Evolutionary conservation across 2,329 filamentous ascomycete species (phyloP).

Genomic region (Colletotrichum sansevieriae): DNA sequence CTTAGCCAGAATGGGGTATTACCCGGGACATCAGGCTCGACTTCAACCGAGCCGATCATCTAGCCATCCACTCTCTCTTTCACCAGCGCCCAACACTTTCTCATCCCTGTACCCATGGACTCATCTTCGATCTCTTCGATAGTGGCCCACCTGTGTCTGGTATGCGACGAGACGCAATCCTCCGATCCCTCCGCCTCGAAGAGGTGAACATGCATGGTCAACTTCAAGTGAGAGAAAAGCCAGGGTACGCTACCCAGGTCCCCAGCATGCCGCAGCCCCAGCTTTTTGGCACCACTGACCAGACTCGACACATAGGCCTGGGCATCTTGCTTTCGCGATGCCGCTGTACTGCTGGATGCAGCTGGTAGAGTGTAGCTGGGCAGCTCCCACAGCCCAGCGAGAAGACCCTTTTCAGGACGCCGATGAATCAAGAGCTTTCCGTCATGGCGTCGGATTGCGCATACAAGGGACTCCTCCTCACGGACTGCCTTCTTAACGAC

Average conservation of each 20-base stretch:
- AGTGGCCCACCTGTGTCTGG: constrained; percentile 53
- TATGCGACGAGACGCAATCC: constrained; percentile 11
- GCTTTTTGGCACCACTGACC: constrained; percentile 39
- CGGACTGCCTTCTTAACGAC: constrained; percentile 65
- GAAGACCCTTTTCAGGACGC: constrained; percentile 65
- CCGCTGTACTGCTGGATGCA: constrained; percentile 45
- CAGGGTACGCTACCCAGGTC: constrained; percentile 68
- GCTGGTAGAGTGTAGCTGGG: constrained; percentile 58
- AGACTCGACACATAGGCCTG: constrained; percentile 50
- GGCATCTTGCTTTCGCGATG: constrained; percentile 54
- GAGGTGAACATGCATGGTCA: constrained; percentile 69
- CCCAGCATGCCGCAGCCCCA: constrained; percentile 48
- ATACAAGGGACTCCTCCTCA: constrained; percentile 66
- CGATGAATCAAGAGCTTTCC: constrained; percentile 62
- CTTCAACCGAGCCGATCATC: not conserved
- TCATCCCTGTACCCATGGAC: constrained; percentile 71
- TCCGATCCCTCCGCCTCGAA: constrained; percentile 54
- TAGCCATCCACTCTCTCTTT: constrained; percentile 42
- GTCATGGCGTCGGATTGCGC: constrained; percentile 61
- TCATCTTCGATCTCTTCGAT: constrained; percentile 58
- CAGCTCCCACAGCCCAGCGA: constrained; percentile 70
- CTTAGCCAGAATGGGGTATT: not conserved
- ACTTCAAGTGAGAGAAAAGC: constrained; percentile 68
- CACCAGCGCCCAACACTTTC: constrained; percentile 66
- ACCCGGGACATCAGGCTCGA: not conserved